Evolutionary conservation across 1,284 basidiomycete genomes (phyloP).

Genomic region (Cryptococcus sp.): DNA sequence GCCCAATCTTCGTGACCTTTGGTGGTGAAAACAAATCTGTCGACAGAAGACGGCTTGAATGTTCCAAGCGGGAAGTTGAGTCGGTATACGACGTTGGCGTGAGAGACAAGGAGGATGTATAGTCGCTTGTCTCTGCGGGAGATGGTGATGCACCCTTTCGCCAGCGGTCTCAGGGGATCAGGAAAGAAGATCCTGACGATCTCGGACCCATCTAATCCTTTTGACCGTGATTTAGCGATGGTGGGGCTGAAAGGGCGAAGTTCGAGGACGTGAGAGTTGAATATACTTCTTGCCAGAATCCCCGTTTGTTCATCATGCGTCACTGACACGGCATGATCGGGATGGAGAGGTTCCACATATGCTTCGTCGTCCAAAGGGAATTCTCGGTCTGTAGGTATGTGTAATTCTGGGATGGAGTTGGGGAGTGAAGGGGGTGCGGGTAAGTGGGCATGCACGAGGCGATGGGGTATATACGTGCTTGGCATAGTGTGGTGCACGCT

Average conservation of each 20-base stretch:
- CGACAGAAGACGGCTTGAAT: constrained; percentile 22
- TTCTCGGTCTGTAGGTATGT: constrained; percentile 54
- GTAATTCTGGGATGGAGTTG: constrained; percentile 30
- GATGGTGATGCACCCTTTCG: constrained; percentile 58
- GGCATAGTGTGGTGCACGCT: constrained; percentile 23
- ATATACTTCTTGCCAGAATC: constrained; percentile 71
- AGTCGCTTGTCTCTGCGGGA: constrained; percentile 62
- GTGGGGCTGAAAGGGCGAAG: constrained; percentile 65
- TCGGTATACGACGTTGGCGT: constrained; percentile 72
- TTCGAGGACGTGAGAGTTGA: constrained; percentile 73
- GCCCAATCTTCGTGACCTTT: constrained; percentile 41
- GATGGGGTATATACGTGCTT: constrained; percentile 35
- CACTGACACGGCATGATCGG: constrained; percentile 73
- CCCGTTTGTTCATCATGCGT: constrained; percentile 64
- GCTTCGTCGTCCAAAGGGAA: constrained; percentile 52
- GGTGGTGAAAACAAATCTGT: constrained; percentile 33
- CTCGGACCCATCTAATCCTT: constrained; percentile 53
- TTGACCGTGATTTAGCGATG: constrained; percentile 12
- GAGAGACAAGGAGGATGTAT: constrained; percentile 70
- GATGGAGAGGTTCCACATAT: constrained; percentile 60
- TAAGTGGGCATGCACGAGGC: constrained; percentile 45
- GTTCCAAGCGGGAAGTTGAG: constrained; percentile 61
- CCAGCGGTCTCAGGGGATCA: constrained; percentile 62
- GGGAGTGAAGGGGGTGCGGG: constrained; percentile 36
- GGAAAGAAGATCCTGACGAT: constrained; percentile 78